A percentile compares a stretch with the other conserved stretches of the same genome.
These are phyloP conservation scores for Aurantiochytrium sp. DNA, from an alignment of 108 stramenopile species.

Conservation along the genomic window DNA sequence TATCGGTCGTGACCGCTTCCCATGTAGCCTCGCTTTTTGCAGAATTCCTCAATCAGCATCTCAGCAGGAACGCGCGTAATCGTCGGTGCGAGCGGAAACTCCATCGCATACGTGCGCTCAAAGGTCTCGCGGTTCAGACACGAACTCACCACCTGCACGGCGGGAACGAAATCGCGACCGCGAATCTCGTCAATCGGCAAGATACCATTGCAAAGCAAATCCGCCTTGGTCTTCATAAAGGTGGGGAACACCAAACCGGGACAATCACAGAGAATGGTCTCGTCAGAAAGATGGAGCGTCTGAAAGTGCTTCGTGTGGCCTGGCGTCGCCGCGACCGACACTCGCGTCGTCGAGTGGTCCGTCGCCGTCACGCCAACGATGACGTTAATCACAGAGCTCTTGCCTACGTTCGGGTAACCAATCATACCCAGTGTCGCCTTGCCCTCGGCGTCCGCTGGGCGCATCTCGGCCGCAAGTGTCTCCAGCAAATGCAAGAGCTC, in stretches of 20 bases:
- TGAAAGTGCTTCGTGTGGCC: conserved; percentile 99
- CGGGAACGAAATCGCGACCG: conserved; percentile 69
- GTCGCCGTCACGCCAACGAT: conserved; percentile 75
- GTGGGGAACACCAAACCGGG: conserved; percentile 98
- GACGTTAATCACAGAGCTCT: conserved; percentile 92
- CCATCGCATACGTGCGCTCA: conserved; percentile 58
- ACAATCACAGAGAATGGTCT: conserved; percentile 94
- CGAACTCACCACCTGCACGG: conserved; percentile 69
- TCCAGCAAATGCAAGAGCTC: conserved; percentile 61
- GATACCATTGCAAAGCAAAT: conserved; percentile 76
- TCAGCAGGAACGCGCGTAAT: conserved; percentile 32
- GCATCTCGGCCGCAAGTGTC: conserved; percentile 53
- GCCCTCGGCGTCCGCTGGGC: background rate
- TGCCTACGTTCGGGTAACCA: conserved; percentile 95
- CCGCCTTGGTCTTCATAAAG: conserved; percentile 60
- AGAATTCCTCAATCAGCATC: conserved; percentile 65
- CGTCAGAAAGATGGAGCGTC: conserved; percentile 75
- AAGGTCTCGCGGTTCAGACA: conserved; percentile 76
- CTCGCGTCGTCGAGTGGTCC: conserved; percentile 77
- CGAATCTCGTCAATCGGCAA: conserved; percentile 96
- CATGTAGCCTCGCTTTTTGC: conserved; percentile 75
- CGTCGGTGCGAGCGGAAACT: conserved; percentile 48
- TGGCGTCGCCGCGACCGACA: conserved; percentile 90
- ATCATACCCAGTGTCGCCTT: conserved; percentile 76
- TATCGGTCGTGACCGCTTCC: conserved; percentile 79